Evolutionary conservation across 2,329 filamentous ascomycete genomes (phyloP).

Genomic region (Leptographium lundbergii): DNA sequence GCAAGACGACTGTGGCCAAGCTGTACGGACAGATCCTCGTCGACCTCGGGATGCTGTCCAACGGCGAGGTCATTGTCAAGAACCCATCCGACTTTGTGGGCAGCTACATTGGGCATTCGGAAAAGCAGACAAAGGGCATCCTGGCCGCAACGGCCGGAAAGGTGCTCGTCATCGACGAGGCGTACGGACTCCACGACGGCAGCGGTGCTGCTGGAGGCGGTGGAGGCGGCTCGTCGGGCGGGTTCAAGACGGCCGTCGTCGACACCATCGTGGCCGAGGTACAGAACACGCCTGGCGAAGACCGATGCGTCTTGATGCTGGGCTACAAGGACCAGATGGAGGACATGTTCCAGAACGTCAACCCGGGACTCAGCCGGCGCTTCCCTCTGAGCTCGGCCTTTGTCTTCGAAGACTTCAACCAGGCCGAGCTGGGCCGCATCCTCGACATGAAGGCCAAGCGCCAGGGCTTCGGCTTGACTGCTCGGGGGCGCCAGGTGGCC

Average conservation of each 20-base stretch:
- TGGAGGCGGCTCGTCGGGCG: conserved; percentile 15
- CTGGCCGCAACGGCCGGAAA: conserved; percentile 55
- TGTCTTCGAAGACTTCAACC: conserved; percentile 53
- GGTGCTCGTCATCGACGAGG: conserved; percentile 70
- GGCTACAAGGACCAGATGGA: conserved; percentile 61
- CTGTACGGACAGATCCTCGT: conserved; percentile 57
- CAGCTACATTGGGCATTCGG: conserved; percentile 48
- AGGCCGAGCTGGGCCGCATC: conserved; percentile 44
- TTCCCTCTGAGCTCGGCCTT: conserved; percentile 55
- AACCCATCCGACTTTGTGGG: conserved; percentile 66
- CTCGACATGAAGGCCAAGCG: conserved; percentile 49
- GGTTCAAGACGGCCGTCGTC: conserved; percentile 51
- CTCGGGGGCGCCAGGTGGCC: conserved; percentile 37
- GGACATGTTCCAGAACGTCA: conserved; percentile 60
- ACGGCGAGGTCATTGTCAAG: conserved; percentile 59
- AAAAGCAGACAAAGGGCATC: conserved; percentile 60
- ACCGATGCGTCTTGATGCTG: conserved; percentile 58
- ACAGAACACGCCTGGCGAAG: conserved; percentile 55
- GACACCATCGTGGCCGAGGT: conserved; percentile 66
- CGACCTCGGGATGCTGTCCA: conserved; percentile 53
- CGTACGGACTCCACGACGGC: conserved; percentile 49
- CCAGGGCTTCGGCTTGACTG: conserved; percentile 38
- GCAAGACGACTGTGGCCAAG: conserved; percentile 65
- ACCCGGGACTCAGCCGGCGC: conserved; percentile 54
- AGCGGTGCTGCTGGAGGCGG: conserved; percentile 15